These are phyloP conservation scores for Drechslerella stenobrocha DNA, from an alignment of 2,329 filamentous ascomycete genomes.

Conservation along the genomic window DNA sequence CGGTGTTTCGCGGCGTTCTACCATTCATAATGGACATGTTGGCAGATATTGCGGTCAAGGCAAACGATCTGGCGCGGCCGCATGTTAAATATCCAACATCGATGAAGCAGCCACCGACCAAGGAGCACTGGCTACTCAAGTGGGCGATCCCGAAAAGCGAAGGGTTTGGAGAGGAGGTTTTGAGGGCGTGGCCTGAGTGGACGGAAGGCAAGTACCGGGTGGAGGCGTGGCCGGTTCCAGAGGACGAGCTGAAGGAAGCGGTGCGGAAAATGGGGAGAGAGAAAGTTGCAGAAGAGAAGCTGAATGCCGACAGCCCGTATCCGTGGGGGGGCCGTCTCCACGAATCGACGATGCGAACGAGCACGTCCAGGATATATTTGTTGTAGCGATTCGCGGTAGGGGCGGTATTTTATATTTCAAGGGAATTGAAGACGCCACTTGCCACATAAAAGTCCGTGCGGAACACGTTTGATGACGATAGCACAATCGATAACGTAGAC, in stretches of 20 bases:
- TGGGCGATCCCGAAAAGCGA: conserved; percentile 11
- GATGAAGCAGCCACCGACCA: neutral
- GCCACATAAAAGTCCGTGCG: too few species aligned
- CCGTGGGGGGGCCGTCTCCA: conserved; percentile 18
- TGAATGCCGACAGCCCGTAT: conserved; percentile 17
- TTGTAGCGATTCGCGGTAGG: too few species aligned
- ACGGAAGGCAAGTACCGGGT: conserved; percentile 4
- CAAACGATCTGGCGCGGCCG: conserved; percentile 5
- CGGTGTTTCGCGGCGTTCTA: conserved; percentile 6
- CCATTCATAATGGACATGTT: conserved; percentile 20
- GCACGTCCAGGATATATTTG: conserved; percentile 15
- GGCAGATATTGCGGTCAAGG: conserved; percentile 16
- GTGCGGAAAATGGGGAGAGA: conserved; percentile 7
- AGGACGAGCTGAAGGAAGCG: neutral
- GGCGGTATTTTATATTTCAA: neutral
- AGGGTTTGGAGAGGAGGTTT: neutral
- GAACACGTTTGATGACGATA: too few species aligned
- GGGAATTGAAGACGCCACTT: too few species aligned
- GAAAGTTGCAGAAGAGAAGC: conserved; percentile 1
- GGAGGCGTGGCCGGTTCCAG: neutral
- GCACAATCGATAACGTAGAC: too few species aligned
- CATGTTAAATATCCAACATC: conserved; percentile 1
- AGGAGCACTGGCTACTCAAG: neutral
- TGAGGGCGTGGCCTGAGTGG: conserved; percentile 24
- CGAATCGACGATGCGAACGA: conserved; percentile 4